Base-by-base conservation (phyloP, 192 early-diverging fungal genomes). In the Borealophlyctis nickersoniae region DNA sequence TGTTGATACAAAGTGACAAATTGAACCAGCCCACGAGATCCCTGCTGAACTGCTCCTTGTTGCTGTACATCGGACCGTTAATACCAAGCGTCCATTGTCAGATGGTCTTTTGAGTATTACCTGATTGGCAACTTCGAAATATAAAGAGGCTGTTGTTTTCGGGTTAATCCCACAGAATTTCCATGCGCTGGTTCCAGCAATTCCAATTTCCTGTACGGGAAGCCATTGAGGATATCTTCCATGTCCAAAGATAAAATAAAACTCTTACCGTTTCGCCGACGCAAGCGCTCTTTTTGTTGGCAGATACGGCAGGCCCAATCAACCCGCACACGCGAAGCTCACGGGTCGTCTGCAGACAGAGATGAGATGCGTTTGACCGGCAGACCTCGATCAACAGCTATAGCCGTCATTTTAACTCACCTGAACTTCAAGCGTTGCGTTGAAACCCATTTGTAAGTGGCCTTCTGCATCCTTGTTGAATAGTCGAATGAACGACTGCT, bases 1-100 rank as follows among this genome's bases (percentile, higher is more conserved):
- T 99, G 95, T 75, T 98, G 95, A 76, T 99, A 99, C 54, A 91
- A 88, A 0, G 96, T 98, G 1, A 91, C 87, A 65, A 94, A 96
- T 76, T 99, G 96, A 36, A 99, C 89, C 58, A 99, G 72, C 0
- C 93, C 96, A 26, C 88, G 81, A 1, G 90, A 85, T 14, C 89
- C 90, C 13, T 90, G 91, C 70, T 87, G 87, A 26, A 94, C 70
- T 28, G 86, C 85, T 70, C 88, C 88, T 39, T 82, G 85, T 71
- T 90, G 87, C 62, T 63, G n/a, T 5, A 45, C 4, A n/a, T n/a
- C n/a, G n/a, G n/a, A n/a, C n/a, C n/a, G n/a, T n/a, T 11, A 48
- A 48, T 14, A 48, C n/a, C 45, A 48, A 48, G 9, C n/a, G n/a
- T 48, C n/a, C 33, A 28, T 3, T 66, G 1, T 1, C 23, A 69